Evolutionary conservation across 1,284 basidiomycete genomes (phyloP), one percentile per base, ranked within the genome.

Genomic region (Boletus smithii): DNA sequence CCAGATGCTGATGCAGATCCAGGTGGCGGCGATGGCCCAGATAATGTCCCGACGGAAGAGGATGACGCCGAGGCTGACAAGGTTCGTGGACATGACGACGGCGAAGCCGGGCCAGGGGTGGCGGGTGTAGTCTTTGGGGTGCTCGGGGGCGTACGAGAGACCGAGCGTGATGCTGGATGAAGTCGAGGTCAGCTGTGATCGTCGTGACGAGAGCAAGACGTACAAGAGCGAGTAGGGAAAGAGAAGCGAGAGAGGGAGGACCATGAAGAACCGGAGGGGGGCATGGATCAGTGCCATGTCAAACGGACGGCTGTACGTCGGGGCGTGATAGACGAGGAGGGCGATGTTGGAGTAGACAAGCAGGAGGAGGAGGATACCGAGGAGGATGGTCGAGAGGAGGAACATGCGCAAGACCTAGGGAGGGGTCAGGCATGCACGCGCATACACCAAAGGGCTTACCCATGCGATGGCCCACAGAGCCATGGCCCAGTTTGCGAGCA

Each of bases 391-490:
- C 0, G 81, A 75, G 3, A 74, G 36, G 8, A 86, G 61, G 62
- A 86, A 89, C 59, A 73, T 74, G 66, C 79, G 71, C 42, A 87
- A 71, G 3, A 83, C 68, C 82, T 85, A 16, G 13, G 5, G 5
- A 8, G 13, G 4, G 0, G 11, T 51, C 10, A 54, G 31, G 8
- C 7, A 14, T 5, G 9, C 11, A 2, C 10, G 29, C 0, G 7
- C 4, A 6, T 1, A 17, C 8, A 3, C 5, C 2, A 6, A 13
- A 30, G 8, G 5, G 59, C 77, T 27, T 56, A 91, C 87, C 80
- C 87, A 94, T 53, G 84, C 73, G 33, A 94, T 77, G 0, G 88
- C 87, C 89, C 91, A 95, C 3, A 80, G 66, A 0, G 87, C 90
- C 79, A 91, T 85, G 7, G 88, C 58, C 76, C 88, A 86, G 61